Percentiles rank a stretch among this genome's conserved stretches.
Conservation (phyloP, 2,329 filamentous ascomycete species). For the Apiospora arundinis region DNA sequence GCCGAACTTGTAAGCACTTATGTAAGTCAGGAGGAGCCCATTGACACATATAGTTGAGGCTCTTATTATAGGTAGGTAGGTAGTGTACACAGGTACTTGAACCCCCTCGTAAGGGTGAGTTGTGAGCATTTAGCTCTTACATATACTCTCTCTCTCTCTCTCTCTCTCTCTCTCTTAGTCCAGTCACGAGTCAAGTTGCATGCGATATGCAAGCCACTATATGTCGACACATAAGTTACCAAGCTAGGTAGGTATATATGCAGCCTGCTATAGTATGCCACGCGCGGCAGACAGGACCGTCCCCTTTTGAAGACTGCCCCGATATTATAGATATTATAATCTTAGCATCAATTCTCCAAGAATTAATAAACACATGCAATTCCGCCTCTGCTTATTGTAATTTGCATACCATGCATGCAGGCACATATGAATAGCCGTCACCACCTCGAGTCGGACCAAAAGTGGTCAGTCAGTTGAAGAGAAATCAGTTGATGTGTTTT, state of each 20-base stretch:
- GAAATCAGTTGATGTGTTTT: neutral
- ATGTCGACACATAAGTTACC: neutral
- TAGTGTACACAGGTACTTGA: too few species aligned
- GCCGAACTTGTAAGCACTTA: neutral
- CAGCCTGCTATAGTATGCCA: neutral
- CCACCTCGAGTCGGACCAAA: too few species aligned
- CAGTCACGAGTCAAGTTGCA: neutral
- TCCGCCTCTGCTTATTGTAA: too few species aligned
- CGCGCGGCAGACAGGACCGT: neutral
- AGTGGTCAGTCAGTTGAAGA: too few species aligned
- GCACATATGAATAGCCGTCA: neutral
- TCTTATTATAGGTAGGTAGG: neutral
- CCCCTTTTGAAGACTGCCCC: neutral
- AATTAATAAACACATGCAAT: too few species aligned
- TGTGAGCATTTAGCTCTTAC: neutral
- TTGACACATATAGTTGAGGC: constrained; percentile 7
- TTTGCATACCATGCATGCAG: too few species aligned
- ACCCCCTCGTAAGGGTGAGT: neutral
- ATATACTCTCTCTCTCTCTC: too few species aligned
- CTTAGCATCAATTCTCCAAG: neutral
- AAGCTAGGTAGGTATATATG: neutral
- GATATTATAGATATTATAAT: neutral
- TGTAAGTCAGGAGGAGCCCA: neutral
- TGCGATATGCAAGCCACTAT: neutral
- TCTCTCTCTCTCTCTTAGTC: too few species aligned